Percentiles rank a stretch among this genome's conserved stretches.
These are phyloP conservation scores for Sugiyamaella boreocaroliniensis DNA, from an alignment of 805 yeast species.

Conservation along the genomic window DNA sequence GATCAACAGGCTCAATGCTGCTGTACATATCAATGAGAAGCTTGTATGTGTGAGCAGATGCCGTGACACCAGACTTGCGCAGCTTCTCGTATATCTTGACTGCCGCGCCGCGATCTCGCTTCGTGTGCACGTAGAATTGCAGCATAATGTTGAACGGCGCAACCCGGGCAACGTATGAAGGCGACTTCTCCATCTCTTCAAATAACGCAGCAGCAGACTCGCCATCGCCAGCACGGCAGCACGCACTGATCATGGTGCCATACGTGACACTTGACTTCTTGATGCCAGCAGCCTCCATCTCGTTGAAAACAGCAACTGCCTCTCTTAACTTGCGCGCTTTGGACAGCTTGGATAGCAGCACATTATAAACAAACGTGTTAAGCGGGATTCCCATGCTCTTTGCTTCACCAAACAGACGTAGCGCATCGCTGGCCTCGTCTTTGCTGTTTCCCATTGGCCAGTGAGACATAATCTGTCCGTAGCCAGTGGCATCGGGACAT, in stretches of 20 bases:
- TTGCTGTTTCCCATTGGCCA: slow-evolving; percentile 19
- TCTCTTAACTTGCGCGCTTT: slow-evolving; percentile 32
- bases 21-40: slow-evolving; percentile 34
- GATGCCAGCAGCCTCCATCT: slow-evolving; percentile 26
- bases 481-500: slow-evolving; percentile 31
- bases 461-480: slow-evolving; percentile 30
- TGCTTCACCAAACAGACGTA: slow-evolving; percentile 30
- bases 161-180: slow-evolving; percentile 26
- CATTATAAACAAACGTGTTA: slow-evolving; percentile 33
- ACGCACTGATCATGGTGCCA: slow-evolving; percentile 35
- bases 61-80: slow-evolving; percentile 23
- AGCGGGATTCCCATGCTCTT: slow-evolving; percentile 22
- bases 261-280: slow-evolving; percentile 30
- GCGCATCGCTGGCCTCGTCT: slow-evolving; percentile 31
- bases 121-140: slow-evolving; percentile 32
- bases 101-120: slow-evolving; percentile 30
- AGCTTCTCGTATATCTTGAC: slow-evolving; percentile 28
- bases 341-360: slow-evolving; percentile 31
- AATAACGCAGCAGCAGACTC: slow-evolving; percentile 29
- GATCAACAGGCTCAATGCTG: slow-evolving; percentile 28
- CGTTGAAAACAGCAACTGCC: slow-evolving; percentile 27
- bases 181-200: slow-evolving; percentile 31
- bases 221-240: slow-evolving; percentile 33
- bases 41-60: slow-evolving; percentile 36
- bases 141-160: slow-evolving; percentile 36